Evolutionary conservation across 495 filamentous ascomycete genomes (phyloP).

Genomic region (Chaetomium fimeti): DNA sequence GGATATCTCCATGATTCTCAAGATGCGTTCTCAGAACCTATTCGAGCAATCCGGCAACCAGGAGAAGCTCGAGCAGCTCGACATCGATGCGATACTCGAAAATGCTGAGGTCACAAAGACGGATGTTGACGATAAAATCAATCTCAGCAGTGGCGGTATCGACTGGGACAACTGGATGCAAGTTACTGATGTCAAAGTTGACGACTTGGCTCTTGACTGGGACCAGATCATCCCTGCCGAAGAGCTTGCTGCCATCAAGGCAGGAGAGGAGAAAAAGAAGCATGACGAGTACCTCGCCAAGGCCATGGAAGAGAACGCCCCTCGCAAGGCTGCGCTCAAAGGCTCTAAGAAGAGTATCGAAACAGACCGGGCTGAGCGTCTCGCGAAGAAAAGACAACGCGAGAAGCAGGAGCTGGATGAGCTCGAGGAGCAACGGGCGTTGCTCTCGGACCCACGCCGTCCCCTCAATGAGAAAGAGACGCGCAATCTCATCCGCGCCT

Average conservation of each 20-base stretch:
- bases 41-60: conserved; percentile 97
- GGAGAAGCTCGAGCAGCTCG: conserved; percentile 93
- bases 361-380: conserved; percentile 77
- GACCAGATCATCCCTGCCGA: conserved; percentile 97
- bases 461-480: conserved; percentile 87
- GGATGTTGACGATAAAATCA: conserved; percentile 67
- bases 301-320: conserved; percentile 80
- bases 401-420: conserved; percentile 66
- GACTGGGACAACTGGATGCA: conserved; percentile 95
- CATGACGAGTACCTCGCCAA: conserved; percentile 80
- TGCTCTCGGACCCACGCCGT: conserved; percentile 72
- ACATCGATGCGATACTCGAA: conserved; percentile 93
- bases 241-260: conserved; percentile 81
- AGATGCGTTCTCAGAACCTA: conserved; percentile 91
- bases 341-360: conserved; percentile 59
- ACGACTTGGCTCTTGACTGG: conserved; percentile 78
- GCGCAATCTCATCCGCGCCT: conserved; percentile 81
- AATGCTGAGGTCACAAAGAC: conserved; percentile 96
- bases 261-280: conserved; percentile 77
- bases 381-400: conserved; percentile 87
- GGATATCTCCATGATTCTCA: conserved; percentile 89
- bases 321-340: conserved; percentile 67
- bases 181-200: conserved; percentile 91
- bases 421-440: conserved; percentile 55
- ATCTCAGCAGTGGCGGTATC: conserved; percentile 67